Evolutionary conservation across 108 stramenopile species (phyloP), one percentile per base, ranked within the genome.

Genomic region (Phaeodactylum tricornutum): DNA sequence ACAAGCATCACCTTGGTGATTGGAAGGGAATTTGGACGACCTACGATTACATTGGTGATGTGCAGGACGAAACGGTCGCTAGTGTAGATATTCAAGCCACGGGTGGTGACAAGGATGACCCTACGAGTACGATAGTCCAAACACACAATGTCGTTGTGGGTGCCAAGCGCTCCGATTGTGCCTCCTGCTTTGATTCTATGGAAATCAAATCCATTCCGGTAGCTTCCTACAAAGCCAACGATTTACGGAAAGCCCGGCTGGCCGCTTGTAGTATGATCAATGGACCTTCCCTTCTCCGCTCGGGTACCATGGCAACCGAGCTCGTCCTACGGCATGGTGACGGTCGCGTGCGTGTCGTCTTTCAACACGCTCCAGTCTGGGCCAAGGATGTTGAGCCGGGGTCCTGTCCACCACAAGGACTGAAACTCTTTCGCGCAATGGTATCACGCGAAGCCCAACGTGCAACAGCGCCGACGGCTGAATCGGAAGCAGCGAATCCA

Each of bases 351-450:
- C 71, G 87, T 24, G 82, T 81, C 17, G 69, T 76, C 19, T 89
- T 84, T 66, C 75, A 84, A 62, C 82, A 89, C 69, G 87, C 82
- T n/a, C 82, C 82, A 16, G 87, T 84, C 0, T 89, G 87, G 87
- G 75, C 69, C 59, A 61, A 52, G 25, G 87, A 75, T 8, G 62
- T 84, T 7, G 82, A 89, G 50, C 80, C 80, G 16, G 77, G 75
- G 36, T 71, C 61, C 20, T 72, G 81, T 57, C 87, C 87, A 23
- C 87, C 87, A 5, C 75, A 84, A 55, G 87, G 75, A 35, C 42
- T 89, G 36, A 89, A 89, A 41, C 38, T 89, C 33, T 79, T 84
- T 47, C 75, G 87, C 9, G 61, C 75, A 17, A 55, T 80, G 55
- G 63, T 84, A 32, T 84, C 80, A 3, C 56, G 70, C 48, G 87